A percentile compares a stretch with the other conserved stretches of the same genome.
These are phyloP conservation scores for Coccinonectria pachysandricola DNA, from an alignment of 2,329 filamentous ascomycete genomes.

Conservation along the genomic window DNA sequence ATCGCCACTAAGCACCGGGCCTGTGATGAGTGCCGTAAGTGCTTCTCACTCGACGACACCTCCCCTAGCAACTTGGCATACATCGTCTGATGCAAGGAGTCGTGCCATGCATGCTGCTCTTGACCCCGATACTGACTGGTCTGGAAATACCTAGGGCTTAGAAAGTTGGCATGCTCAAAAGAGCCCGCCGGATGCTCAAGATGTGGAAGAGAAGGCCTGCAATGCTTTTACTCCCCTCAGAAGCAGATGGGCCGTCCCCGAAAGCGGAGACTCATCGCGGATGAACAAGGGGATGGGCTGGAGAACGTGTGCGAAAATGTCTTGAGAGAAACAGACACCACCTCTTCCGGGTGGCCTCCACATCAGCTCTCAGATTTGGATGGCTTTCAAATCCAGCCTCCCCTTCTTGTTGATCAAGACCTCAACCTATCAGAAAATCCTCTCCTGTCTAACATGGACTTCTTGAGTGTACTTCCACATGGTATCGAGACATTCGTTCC, in stretches of 20 bases:
- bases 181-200: slow-evolving; percentile 48
- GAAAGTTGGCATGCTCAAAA: slow-evolving; percentile 57
- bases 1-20: slow-evolving; percentile 43
- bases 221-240: slow-evolving; percentile 52
- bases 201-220: slow-evolving; percentile 45
- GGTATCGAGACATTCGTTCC: slow-evolving; percentile 12
- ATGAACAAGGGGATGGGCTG: slow-evolving; percentile 15
- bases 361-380: slow-evolving; percentile 1
- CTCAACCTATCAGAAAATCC: slow-evolving; percentile 26
- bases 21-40: slow-evolving; percentile 59
- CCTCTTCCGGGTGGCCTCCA: too few species aligned
- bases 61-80: too few species aligned
- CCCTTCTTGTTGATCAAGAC: slow-evolving; percentile 19
- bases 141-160: too few species aligned
- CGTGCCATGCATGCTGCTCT: too few species aligned
- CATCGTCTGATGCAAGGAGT: too few species aligned
- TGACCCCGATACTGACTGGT: too few species aligned
- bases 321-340: background rate
- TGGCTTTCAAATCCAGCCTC: slow-evolving; percentile 4
- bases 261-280: slow-evolving; percentile 39
- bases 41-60: too few species aligned
- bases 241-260: slow-evolving; percentile 57
- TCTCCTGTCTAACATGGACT: slow-evolving; percentile 20
- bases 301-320: slow-evolving; percentile 1
- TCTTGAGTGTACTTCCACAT: slow-evolving; percentile 27